Conservation (phyloP, 768 basidiomycete genomes). For the Rhodosporidiobolus odoratus region DNA sequence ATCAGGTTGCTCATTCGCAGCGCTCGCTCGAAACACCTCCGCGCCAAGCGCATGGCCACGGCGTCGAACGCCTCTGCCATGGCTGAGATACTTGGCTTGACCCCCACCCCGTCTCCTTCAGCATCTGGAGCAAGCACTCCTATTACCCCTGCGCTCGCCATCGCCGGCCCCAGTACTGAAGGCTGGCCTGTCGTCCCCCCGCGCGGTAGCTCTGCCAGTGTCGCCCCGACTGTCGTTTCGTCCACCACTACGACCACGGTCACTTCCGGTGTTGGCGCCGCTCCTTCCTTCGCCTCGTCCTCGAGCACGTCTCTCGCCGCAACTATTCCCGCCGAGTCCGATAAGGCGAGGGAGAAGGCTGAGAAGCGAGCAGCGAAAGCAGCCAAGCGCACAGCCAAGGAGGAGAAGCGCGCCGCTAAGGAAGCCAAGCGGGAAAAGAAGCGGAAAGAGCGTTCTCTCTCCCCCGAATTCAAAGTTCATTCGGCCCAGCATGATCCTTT, state of each 20-base stretch:
- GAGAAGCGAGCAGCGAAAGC: slow-evolving; percentile 10
- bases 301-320: slow-evolving; percentile 4
- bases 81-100: slow-evolving; percentile 42
- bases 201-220: slow-evolving; percentile 9
- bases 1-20: neutral
- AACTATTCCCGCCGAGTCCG: neutral
- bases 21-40: slow-evolving; percentile 39
- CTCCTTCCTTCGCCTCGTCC: slow-evolving; percentile 8
- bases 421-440: neutral
- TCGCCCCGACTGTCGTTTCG: neutral
- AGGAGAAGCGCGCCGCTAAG: neutral
- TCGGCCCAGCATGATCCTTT: slow-evolving; percentile 24
- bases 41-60: slow-evolving; percentile 39
- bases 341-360: slow-evolving; percentile 18
- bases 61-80: slow-evolving; percentile 36
- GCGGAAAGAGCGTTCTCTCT: slow-evolving; percentile 6
- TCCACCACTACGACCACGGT: slow-evolving; percentile 7
- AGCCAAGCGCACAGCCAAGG: slow-evolving; percentile 4
- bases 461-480: slow-evolving; percentile 31
- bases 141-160: slow-evolving; percentile 14
- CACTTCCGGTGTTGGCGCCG: neutral
- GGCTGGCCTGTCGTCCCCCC: slow-evolving; percentile 30
- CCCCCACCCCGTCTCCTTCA: slow-evolving; percentile 29
- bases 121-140: slow-evolving; percentile 1
- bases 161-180: slow-evolving; percentile 13